Evolutionary conservation across 495 filamentous ascomycete species (phyloP), one percentile per base, ranked within the genome.

Genomic region (Darksidea phi): DNA sequence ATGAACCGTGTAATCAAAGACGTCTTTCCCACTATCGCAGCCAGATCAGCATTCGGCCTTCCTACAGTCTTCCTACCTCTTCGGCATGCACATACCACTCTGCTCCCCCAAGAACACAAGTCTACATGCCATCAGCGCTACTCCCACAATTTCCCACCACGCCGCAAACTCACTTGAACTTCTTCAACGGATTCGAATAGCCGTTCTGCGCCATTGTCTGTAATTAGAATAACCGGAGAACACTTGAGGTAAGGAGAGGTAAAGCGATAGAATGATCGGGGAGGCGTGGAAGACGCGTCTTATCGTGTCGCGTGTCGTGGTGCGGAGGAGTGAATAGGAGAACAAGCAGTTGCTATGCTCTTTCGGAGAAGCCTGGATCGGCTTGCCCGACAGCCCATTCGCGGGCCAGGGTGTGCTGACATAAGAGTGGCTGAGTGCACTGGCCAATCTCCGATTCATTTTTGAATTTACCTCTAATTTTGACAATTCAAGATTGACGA

Each of bases 151-250:
- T 17, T 13, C 20, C n/a, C 11, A 15, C 10, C 54, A 34, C 12
- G 25, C 7, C 10, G 49, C 15, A 11, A 10, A 68, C 82, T 65
- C 79, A 97, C 92, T 98, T 98, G 86, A 96, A 98, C 74, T 98
- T 98, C 88, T 98, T 98, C 79, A 98, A 76, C 58, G 94, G 94
- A 82, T 98, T 98, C 77, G 91, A 95, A 80, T 98, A 98, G 84
- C 88, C 64, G 83, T 82, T 67, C 67, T 78, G 80, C 62, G 81
- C 80, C 82, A 85, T 84, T 72, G 67, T 73, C 67, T 50, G 18
- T 43, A 28, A 59, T 63, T 54, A 48, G 56, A 56, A 51, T 34
- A 32, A 58, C 50, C 17, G 18, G 34, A 25, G 37, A 37, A 48
- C 58, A 28, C 41, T 65, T 52, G 63, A 65, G 59, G 24, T 7